Evolutionary conservation across 2,329 filamentous ascomycete genomes (phyloP).

Genomic region (Lasiodiplodia citricola): DNA sequence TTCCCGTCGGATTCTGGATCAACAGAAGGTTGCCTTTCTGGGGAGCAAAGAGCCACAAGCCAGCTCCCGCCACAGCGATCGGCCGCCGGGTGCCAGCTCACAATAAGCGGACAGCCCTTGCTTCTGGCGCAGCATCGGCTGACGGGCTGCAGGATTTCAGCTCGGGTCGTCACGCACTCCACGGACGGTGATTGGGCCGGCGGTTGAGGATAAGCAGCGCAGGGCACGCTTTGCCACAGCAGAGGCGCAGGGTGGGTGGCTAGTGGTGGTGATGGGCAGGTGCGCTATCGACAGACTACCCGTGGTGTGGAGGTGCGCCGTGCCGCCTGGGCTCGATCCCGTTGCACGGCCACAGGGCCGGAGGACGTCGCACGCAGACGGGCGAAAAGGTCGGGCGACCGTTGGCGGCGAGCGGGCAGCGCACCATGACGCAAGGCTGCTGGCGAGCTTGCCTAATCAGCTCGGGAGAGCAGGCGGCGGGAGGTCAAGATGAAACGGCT

Average conservation of each 20-base stretch:
- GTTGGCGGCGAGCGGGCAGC: conserved; percentile 2
- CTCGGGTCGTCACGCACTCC: conserved; percentile 9
- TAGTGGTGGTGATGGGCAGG: conserved; percentile 2
- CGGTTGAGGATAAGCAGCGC: not conserved
- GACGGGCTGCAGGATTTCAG: conserved; percentile 15
- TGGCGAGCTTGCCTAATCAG: conserved; percentile 18
- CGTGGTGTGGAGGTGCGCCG: conserved; percentile 17
- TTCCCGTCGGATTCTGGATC: not conserved
- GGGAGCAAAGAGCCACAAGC: conserved; percentile 18
- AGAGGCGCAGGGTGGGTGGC: conserved; percentile 6
- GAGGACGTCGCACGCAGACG: not conserved
- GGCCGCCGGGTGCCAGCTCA: conserved; percentile 17
- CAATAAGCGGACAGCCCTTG: conserved; percentile 9
- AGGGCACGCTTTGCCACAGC: conserved; percentile 8
- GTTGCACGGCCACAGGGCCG: conserved; percentile 21
- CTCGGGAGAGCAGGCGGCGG: not conserved
- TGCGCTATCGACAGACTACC: conserved; percentile 11
- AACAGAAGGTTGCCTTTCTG: not conserved
- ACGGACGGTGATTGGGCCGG: not conserved
- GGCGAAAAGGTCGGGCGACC: not conserved
- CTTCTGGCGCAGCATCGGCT: conserved; percentile 15
- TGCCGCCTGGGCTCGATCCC: not conserved
- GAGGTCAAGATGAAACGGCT: conserved; percentile 15
- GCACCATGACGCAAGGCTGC: conserved; percentile 15
- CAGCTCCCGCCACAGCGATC: conserved; percentile 24